Evolutionary conservation across 139 green algal genomes (phyloP).

Genomic region (Chara braunii): DNA sequence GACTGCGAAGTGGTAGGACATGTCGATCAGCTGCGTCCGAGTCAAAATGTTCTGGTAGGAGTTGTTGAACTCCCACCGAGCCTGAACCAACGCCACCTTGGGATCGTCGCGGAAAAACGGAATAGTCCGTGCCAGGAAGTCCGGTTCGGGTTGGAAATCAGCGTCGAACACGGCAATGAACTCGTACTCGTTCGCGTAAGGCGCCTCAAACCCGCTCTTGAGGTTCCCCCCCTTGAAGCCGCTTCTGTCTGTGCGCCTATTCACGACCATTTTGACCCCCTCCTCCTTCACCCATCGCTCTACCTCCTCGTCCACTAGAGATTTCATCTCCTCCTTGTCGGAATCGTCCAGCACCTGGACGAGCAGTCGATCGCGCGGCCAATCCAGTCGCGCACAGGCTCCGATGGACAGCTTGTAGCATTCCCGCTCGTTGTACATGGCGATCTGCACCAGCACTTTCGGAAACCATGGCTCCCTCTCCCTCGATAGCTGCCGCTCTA

Average conservation of each 20-base stretch:
- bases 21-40: slow-evolving; percentile 44
- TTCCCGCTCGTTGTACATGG: slow-evolving; percentile 41
- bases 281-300: slow-evolving; percentile 48
- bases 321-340: slow-evolving; percentile 55
- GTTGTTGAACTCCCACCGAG: slow-evolving; percentile 66
- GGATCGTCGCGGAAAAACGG: slow-evolving; percentile 22
- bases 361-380: slow-evolving; percentile 57
- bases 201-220: slow-evolving; percentile 14
- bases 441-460: slow-evolving; percentile 38
- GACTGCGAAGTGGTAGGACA: slow-evolving; percentile 37
- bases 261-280: slow-evolving; percentile 53
- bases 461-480: too few species aligned
- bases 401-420: slow-evolving; percentile 71
- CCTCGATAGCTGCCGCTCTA: too few species aligned
- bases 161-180: slow-evolving; percentile 80
- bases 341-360: slow-evolving; percentile 77
- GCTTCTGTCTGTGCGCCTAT: slow-evolving; percentile 55
- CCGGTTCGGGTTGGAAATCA: slow-evolving; percentile 71
- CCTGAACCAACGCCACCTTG: slow-evolving; percentile 48
- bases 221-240: slow-evolving; percentile 38
- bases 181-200: slow-evolving; percentile 45
- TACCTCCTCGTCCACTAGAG: slow-evolving; percentile 46
- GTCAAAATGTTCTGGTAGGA: slow-evolving; percentile 71
- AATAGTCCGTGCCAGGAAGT: slow-evolving; percentile 11
- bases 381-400: slow-evolving; percentile 62